phyloP scores from a whole-genome alignment of 1,284 basidiomycete genomes.

The Prillingera fragicola region DNA sequence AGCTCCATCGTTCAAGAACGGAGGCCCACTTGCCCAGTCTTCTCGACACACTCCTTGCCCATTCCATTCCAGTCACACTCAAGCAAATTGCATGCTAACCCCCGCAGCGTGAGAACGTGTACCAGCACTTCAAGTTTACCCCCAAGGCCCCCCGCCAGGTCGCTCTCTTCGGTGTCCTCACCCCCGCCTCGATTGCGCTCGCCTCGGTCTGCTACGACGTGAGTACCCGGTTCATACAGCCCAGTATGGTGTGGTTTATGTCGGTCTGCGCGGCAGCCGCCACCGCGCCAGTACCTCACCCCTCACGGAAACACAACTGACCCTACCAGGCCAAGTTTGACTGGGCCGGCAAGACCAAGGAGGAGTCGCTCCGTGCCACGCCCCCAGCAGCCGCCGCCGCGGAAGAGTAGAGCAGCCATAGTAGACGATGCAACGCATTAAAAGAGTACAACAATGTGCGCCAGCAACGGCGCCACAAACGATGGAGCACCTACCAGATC shows the following conservation, averaged over 20 bases:
- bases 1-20: no score
- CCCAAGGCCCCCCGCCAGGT: conserved; percentile 51
- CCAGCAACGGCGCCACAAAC: neutral
- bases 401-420: conserved; percentile 10
- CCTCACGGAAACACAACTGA: neutral
- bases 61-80: no score
- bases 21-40: no score
- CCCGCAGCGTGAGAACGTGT: conserved; percentile 69
- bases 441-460: conserved; percentile 15
- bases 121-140: conserved; percentile 73
- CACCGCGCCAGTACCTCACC: neutral
- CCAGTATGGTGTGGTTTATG: neutral
- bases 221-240: no score
- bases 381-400: conserved; percentile 9
- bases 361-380: no score
- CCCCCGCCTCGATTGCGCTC: conserved; percentile 37
- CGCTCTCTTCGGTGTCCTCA: conserved; percentile 31
- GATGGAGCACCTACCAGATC: conserved; percentile 59
- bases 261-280: neutral
- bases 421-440: conserved; percentile 18
- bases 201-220: conserved; percentile 34
- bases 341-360: conserved; percentile 39
- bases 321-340: conserved; percentile 33
- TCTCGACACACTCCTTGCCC: no score
- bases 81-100: no score